Evolutionary conservation across 345 rosid genomes (phyloP).

Genomic region (Acer yangbiense): DNA sequence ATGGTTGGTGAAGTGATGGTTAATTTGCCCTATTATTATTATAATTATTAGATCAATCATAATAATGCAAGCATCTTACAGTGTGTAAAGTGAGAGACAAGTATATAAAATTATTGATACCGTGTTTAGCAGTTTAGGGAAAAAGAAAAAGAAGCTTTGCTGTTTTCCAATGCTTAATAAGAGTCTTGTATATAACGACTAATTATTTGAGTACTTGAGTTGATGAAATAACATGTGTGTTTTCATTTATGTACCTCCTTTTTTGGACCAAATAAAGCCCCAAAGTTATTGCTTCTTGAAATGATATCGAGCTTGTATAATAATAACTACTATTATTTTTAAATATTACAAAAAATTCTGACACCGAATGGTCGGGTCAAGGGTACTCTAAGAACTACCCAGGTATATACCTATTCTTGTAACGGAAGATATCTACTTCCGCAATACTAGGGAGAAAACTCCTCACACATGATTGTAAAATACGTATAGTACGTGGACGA

Average conservation of each 20-base stretch:
- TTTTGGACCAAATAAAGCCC: background rate
- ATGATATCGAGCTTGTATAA: too few relatives aligned
- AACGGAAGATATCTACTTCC: too few relatives aligned
- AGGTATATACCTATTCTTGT: too few relatives aligned
- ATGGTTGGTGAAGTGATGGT: background rate
- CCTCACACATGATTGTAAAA: too few relatives aligned
- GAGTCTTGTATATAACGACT: background rate
- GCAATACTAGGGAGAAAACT: too few relatives aligned
- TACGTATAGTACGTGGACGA: too few relatives aligned
- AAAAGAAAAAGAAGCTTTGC: background rate
- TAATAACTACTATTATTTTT: too few relatives aligned
- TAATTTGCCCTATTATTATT: background rate
- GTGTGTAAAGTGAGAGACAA: background rate
- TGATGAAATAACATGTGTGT: background rate
- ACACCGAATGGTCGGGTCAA: too few relatives aligned
- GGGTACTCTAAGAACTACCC: too few relatives aligned
- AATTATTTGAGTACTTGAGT: background rate
- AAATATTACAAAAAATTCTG: too few relatives aligned
- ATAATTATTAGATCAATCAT: background rate
- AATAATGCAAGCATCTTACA: slow-evolving; percentile 13
- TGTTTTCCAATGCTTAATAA: background rate
- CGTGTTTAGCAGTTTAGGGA: background rate
- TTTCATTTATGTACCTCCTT: slow-evolving; percentile 4
- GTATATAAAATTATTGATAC: background rate
- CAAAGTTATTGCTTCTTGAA: too few relatives aligned